Base-by-base conservation (phyloP, 257 asterid genomes). In the Solanum ossicruentum region DNA sequence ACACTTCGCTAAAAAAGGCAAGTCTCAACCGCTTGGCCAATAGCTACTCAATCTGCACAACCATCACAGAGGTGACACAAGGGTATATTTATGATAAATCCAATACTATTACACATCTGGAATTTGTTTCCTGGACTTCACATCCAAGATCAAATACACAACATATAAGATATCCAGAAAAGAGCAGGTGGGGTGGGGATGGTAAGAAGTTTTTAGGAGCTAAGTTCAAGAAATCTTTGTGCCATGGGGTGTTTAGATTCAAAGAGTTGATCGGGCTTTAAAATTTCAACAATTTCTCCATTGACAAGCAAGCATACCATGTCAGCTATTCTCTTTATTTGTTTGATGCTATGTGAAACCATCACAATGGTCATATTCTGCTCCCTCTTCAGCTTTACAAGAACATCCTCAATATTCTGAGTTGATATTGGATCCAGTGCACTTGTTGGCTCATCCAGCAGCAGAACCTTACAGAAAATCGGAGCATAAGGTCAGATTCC, bases 161-260 rank as follows among this genome's bases (percentile, higher is more conserved):
- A 70, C 57, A 81, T 47, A 80, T 26, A 73, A 63, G 82, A 69
- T 8, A 28, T 84, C 47, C 80, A 66, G 80, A 83, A 83, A n/a
- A 66, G n/a, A 92, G 86, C 41, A 6, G 41, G 41, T 5, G 26
- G 73, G 3, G 51, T 69, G 47, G 65, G 82, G 23, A 7, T 5
- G 8, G 60, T 7, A 6, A 28, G 65, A 78, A 26, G 65, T 26
- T 16, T 55, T 51, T 82, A 82, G 72, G 89, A 86, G 90, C 93
- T 90, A 88, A 92, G 93, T 87, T 93, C 88, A 80, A 93, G 93
- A 87, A 94, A 94, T 88, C 92, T 89, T 85, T 88, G 90, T 75
- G 94, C 94, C 93, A 88, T 93, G 41, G 95, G 97, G 89, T 93
- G 97, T 89, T 89, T 91, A 84, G 97, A 95, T 88, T 92, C 90